Conservation (phyloP, 805 yeast genomes). For the Starmerella vaccinii region DNA sequence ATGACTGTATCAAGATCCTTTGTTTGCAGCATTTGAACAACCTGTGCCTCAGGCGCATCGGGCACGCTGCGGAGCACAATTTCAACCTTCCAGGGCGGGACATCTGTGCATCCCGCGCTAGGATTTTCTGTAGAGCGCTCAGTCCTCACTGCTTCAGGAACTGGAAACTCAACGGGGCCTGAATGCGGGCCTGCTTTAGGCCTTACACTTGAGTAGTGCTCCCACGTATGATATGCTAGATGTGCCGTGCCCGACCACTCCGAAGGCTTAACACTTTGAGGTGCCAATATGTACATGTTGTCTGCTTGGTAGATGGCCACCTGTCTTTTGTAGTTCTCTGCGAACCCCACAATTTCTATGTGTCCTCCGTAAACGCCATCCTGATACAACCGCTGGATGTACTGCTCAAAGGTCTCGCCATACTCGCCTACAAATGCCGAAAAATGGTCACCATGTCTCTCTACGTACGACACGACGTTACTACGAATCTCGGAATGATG, state of each 20-base stretch:
- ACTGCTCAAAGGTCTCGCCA: conserved; percentile 31
- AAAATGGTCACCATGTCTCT: conserved; percentile 27
- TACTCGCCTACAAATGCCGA: conserved; percentile 30
- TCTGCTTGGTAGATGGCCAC: conserved; percentile 35
- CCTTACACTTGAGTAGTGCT: conserved; percentile 36
- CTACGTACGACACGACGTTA: conserved; percentile 30
- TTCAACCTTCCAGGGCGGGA: conserved; percentile 29
- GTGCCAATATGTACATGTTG: conserved; percentile 30
- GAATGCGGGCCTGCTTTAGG: conserved; percentile 32
- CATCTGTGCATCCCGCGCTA: not conserved
- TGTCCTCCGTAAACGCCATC: conserved; percentile 37
- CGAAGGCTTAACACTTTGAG: conserved; percentile 3
- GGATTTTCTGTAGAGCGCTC: not conserved
- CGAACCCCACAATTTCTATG: conserved; percentile 36
- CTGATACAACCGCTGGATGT: conserved; percentile 30
- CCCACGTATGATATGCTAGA: conserved; percentile 38
- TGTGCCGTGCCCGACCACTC: conserved; percentile 21
- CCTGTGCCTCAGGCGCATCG: conserved; percentile 18
- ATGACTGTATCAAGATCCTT: conserved; percentile 27
- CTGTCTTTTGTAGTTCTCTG: conserved; percentile 28
- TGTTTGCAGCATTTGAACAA: conserved; percentile 10
- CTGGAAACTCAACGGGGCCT: conserved; percentile 25
- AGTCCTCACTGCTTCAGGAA: not conserved
- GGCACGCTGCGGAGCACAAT: conserved; percentile 27
- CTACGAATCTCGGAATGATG: conserved; percentile 28